phyloP scores from a whole-genome alignment of 1,284 basidiomycete species.

The Pyrrhoderma noxium region DNA sequence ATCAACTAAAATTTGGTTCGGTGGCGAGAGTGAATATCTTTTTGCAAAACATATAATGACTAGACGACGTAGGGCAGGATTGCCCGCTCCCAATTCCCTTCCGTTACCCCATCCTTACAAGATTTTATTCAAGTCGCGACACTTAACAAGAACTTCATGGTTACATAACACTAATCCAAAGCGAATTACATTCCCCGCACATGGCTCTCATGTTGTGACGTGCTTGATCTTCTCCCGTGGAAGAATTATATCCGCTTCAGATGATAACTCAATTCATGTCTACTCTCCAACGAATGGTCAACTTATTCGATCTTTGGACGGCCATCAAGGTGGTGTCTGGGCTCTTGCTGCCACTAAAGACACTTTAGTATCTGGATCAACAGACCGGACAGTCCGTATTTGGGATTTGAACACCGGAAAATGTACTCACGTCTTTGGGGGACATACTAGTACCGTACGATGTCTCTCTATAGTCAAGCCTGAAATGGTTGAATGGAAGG shows the following conservation, averaged over 20 bases:
- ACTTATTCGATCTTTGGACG: slow-evolving; percentile 67
- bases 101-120: slow-evolving; percentile 79
- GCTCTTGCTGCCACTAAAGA: slow-evolving; percentile 81
- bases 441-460: slow-evolving; percentile 89
- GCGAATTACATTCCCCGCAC: slow-evolving; percentile 77
- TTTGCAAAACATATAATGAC: slow-evolving; percentile 60
- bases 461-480: slow-evolving; percentile 88
- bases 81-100: slow-evolving; percentile 38
- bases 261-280: slow-evolving; percentile 89
- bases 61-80: slow-evolving; percentile 41
- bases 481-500: slow-evolving; percentile 68
- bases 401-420: slow-evolving; percentile 80
- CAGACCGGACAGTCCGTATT: slow-evolving; percentile 89
- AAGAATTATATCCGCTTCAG: slow-evolving; percentile 91
- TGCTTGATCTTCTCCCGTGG: slow-evolving; percentile 89
- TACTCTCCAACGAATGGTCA: slow-evolving; percentile 79
- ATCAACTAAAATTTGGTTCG: slow-evolving; percentile 78
- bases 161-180: slow-evolving; percentile 64
- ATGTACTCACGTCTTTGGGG: slow-evolving; percentile 87
- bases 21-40: slow-evolving; percentile 64
- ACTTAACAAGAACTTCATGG: slow-evolving; percentile 74
- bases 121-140: slow-evolving; percentile 77
- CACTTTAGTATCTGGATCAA: slow-evolving; percentile 86
- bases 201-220: slow-evolving; percentile 86
- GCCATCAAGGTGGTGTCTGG: slow-evolving; percentile 95